phyloP scores from a whole-genome alignment of 805 yeast species.

The Phaffomyces thermotolerans region DNA sequence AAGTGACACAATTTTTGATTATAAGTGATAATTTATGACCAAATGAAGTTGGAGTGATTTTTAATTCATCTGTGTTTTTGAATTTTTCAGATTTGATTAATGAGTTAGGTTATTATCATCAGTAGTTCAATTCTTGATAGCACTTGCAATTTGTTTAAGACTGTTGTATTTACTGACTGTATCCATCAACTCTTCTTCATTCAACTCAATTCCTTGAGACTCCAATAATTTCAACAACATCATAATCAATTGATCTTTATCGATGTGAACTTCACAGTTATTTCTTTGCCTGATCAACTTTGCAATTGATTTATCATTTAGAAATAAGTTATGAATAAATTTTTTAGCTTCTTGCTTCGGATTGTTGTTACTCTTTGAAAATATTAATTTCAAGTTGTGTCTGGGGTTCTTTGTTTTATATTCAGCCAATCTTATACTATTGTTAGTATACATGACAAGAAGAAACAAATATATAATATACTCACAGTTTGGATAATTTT shows the following conservation, averaged over 20 bases:
- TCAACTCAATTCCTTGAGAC: background rate
- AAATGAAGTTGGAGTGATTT: no score
- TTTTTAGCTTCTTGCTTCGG: background rate
- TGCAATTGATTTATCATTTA: slow-evolving; percentile 3
- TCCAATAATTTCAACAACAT: slow-evolving; percentile 5
- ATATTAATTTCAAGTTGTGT: background rate
- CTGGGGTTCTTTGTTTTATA: background rate
- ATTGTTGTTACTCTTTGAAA: background rate
- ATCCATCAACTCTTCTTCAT: slow-evolving; percentile 3
- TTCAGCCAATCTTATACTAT: no score
- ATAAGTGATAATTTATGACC: no score
- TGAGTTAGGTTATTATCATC: no score
- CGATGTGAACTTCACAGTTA: background rate
- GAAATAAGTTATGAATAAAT: slow-evolving; percentile 2
- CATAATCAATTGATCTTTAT: slow-evolving; percentile 1
- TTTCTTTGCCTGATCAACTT: slow-evolving; percentile 3
- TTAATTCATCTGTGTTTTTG: no score
- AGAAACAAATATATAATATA: no score
- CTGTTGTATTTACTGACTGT: slow-evolving; percentile 1
- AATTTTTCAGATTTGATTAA: no score
- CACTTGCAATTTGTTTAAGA: slow-evolving; percentile 2
- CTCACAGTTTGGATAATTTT: slow-evolving; percentile 2
- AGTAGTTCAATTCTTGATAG: no score
- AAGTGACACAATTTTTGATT: no score
- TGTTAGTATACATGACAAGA: background rate